phyloP scores from a whole-genome alignment of 495 filamentous ascomycete species.

The Xylaria venustula region DNA sequence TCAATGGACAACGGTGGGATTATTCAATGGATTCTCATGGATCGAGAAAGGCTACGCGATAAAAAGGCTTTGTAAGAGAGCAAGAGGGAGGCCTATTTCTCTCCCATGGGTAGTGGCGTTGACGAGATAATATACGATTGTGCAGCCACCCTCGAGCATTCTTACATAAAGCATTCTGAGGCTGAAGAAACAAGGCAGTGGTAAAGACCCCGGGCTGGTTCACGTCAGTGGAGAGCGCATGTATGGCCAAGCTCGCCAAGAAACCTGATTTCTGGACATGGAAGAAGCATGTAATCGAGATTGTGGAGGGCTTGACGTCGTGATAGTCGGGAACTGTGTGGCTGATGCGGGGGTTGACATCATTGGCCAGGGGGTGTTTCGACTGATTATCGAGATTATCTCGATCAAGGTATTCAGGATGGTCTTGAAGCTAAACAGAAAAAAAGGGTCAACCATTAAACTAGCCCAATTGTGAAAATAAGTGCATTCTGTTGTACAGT shows the following conservation, averaged over 20 bases:
- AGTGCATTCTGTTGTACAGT: neutral
- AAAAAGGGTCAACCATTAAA: too few relatives aligned
- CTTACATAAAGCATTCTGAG: constrained; percentile 1
- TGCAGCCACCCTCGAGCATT: neutral
- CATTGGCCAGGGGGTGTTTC: neutral
- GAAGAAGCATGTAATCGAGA: neutral
- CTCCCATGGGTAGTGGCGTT: neutral
- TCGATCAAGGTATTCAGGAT: too few relatives aligned
- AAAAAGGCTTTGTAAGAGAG: neutral
- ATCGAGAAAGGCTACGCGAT: neutral
- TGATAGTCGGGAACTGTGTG: neutral
- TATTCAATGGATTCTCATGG: neutral
- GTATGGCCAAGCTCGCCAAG: neutral
- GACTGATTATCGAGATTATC: neutral
- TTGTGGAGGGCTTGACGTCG: constrained; percentile 10
- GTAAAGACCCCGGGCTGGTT: neutral
- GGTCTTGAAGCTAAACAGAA: too few relatives aligned
- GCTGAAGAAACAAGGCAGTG: neutral
- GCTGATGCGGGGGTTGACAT: constrained; percentile 9
- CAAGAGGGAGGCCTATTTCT: neutral
- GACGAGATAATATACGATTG: neutral
- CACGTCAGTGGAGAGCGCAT: constrained; percentile 3
- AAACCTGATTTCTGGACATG: constrained; percentile 8
- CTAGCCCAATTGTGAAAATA: neutral
- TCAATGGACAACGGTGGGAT: neutral